Base-by-base conservation (phyloP, 192 early-diverging fungal species). In the Helicostylum pulchrum region DNA sequence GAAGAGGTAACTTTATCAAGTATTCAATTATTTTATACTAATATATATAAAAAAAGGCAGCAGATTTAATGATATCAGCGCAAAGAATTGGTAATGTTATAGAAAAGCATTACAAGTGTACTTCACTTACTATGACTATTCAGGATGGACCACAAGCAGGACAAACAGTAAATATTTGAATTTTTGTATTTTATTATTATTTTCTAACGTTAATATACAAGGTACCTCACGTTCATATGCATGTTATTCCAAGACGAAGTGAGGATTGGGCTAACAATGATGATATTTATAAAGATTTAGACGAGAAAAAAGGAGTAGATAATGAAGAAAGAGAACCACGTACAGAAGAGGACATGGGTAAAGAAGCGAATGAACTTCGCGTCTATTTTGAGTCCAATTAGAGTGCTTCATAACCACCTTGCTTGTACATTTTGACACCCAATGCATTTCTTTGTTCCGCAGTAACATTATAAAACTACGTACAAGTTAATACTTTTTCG, bases 151-250 rank as follows among this genome's bases (percentile, higher is more conserved):
- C 65, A 12, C 53, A 66, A 34, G 71, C 71, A 42, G 71, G 71
- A 42, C 71, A 73, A 50, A 67, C 71, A 53, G 71, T 67, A 73
- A 53, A 39, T 14, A 26, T 57, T 59, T 23, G 11, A 15, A 9
- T 54, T 32, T 32, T 54, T 11, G 4, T 19, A 7, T 26, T 53
- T 34, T 30, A n/a, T n/a, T 32, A 30, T n/a, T 9, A 17, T 23
- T 9, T 15, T 8, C 47, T 36, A 17, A 46, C 30, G 50, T 53
- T 8, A 5, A 36, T 17, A 30, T 88, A 93, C 72, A 82, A 94
- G 19, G 93, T 98, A 4, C 83, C 89, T 9, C 96, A 98, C 74
- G 88, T 90, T 7, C 96, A 98, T 62, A 72, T 96, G 30, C 96
- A 98, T 73, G 65, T 98, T 26, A 92, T 98, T 45, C 94, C 96